phyloP scores from a whole-genome alignment of 2,329 filamentous ascomycete genomes.

The Penicillium sumatraense region DNA sequence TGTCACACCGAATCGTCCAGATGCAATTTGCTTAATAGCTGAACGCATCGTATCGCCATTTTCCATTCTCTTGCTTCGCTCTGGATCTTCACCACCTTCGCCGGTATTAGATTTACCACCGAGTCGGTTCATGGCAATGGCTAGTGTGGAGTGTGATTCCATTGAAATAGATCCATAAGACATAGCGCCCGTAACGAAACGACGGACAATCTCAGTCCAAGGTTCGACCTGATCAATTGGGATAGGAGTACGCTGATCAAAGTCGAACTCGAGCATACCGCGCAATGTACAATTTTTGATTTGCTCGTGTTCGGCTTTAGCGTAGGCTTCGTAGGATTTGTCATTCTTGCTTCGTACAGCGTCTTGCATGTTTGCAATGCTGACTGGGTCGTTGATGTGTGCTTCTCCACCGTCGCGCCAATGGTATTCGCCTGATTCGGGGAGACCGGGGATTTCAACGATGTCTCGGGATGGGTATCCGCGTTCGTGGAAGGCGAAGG shows the following conservation, averaged over 20 bases:
- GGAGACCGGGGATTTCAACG: slow-evolving; percentile 75
- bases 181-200: slow-evolving; percentile 97
- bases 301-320: slow-evolving; percentile 88
- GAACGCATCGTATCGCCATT: slow-evolving; percentile 97
- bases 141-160: slow-evolving; percentile 95
- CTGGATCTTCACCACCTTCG: slow-evolving; percentile 94
- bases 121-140: slow-evolving; percentile 94
- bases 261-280: slow-evolving; percentile 94
- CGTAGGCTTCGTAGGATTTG: slow-evolving; percentile 98
- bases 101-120: slow-evolving; percentile 98
- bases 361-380: slow-evolving; percentile 96
- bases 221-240: slow-evolving; percentile 97
- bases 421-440: slow-evolving; percentile 95
- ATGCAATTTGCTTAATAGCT: slow-evolving; percentile 96
- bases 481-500: slow-evolving; percentile 91
- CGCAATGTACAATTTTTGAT: slow-evolving; percentile 96
- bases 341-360: slow-evolving; percentile 96
- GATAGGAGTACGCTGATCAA: slow-evolving; percentile 81
- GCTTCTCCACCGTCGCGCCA: slow-evolving; percentile 96
- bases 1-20: slow-evolving; percentile 93
- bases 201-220: slow-evolving; percentile 96
- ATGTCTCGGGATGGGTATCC: slow-evolving; percentile 84
- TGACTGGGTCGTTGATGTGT: slow-evolving; percentile 92
- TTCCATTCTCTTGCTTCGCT: slow-evolving; percentile 81
- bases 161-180: slow-evolving; percentile 98